Evolutionary conservation across 257 asterid species (phyloP), one percentile per base, ranked within the genome.

Genomic region (Perilla frutescens): DNA sequence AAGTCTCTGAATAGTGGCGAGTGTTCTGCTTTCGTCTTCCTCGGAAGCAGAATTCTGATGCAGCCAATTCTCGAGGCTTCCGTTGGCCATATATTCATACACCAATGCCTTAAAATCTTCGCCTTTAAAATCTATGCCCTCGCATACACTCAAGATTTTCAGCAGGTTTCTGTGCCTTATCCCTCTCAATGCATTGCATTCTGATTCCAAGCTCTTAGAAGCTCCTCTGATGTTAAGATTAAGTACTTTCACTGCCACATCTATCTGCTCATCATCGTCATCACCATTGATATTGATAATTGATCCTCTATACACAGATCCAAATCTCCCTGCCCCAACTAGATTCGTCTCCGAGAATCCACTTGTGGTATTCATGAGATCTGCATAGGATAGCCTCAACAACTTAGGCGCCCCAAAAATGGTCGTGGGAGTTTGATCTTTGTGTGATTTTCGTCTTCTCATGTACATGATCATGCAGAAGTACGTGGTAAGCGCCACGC

Each of bases 11-110:
- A 60, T 60, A 36, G 5, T 29, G 37, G 2, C 67, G 0, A 84
- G 78, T 4, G 26, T 63, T 32, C 37, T 74, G 8, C 43, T 4
- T 40, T 26, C 36, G n/a, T n/a, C n/a, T 11, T 4, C 58, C 36
- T 39, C 53, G 0, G n/a, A n/a, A n/a, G n/a, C n/a, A n/a, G n/a
- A 50, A 34, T 61, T 20, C 1, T 51, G 55, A 26, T 82, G 49
- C 77, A 79, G 31, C 86, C 81, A 82, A n/a, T 36, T 57, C 34
- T 76, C 73, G 1, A 82, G 48, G 65, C 74, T 76, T 37, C 86
- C 86, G 7, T 12, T 49, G 26, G 55, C 20, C 55, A 49, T 49
- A 4, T 12, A 49, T 49, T 49, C 55, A 49, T 62, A 82, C 15
- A 79, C 70, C 59, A 82, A 9, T 1, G 86, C 77, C 37, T 75